Evolutionary conservation across 768 basidiomycete genomes (phyloP), one percentile per base, ranked within the genome.

Genomic region (Termitomyces sp.): DNA sequence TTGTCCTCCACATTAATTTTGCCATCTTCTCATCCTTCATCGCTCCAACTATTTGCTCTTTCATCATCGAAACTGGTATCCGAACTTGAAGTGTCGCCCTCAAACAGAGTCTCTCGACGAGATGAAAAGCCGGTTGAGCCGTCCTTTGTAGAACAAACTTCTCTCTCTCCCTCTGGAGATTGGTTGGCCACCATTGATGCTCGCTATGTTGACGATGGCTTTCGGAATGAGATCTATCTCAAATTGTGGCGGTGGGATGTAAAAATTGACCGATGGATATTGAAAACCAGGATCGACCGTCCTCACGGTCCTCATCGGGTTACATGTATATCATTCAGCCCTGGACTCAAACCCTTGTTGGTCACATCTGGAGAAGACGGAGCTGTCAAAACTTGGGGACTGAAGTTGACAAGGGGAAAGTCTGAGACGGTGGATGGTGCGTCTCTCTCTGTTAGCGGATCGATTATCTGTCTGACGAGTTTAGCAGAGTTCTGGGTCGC

Each of bases 161-260:
- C 78, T 5, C 75, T 95, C 56, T 88, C 89, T 5, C 67, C 79
- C 1, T 75, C 73, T n/a, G 87, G 87, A 10, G 78, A 83, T 46
- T 98, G 96, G 95, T 84, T 99, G 84, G 94, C 94, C 5, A 95
- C 96, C 1, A 70, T 92, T 26, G 96, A 99, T 70, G 70, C 73
- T 31, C 81, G 94, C 54, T 78, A 83, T 54, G 85, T 80, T 5
- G 85, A 88, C 43, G 83, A 82, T 23, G 76, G 74, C 12, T 85
- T 85, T 70, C 83, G 77, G 60, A 74, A 74, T 28, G 93, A 87
- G 71, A 76, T 86, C 31, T 87, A 87, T 67, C 78, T 99, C 54
- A 98, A 98, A 73, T 71, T 98, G 35, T 99, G 97, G 96, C 75
- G 73, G 55, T 96, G 94, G 91, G 83, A 87, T 65, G 75, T 73